A percentile compares a stretch with the other conserved stretches of the same genome.
Evolutionary conservation across 2,329 filamentous ascomycete species (phyloP).

Genomic region (Penicillium sp.): DNA sequence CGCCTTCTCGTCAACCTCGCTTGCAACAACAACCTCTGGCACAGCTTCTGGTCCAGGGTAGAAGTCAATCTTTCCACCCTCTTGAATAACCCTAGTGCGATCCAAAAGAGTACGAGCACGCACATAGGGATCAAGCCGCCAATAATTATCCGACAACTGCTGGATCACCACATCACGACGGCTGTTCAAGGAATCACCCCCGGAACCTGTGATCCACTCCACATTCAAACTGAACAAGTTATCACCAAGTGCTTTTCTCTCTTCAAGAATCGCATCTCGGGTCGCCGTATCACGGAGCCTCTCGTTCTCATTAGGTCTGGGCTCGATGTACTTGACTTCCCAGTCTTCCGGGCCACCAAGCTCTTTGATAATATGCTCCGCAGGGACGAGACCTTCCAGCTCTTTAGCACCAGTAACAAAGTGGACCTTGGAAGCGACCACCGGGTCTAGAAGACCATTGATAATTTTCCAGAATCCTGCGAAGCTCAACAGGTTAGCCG

Average conservation of each 20-base stretch:
- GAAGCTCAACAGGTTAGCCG: not conserved
- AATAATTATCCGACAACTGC: conserved; percentile 13
- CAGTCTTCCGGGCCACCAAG: conserved; percentile 14
- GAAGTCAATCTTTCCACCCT: conserved; percentile 14
- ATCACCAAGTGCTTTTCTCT: conserved; percentile 10
- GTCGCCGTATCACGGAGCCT: conserved; percentile 6
- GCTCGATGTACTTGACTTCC: conserved; percentile 15
- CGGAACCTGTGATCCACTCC: conserved; percentile 5
- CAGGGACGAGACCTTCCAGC: conserved; percentile 12
- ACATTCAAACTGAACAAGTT: conserved; percentile 12
- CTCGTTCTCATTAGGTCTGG: conserved; percentile 9
- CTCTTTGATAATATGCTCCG: conserved; percentile 15
- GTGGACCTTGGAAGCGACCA: conserved; percentile 13
- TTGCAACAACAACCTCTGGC: not conserved
- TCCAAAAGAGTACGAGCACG: conserved; percentile 12
- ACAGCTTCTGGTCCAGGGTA: conserved; percentile 8
- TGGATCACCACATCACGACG: conserved; percentile 8
- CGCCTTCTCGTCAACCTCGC: not conserved
- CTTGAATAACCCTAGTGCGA: conserved; percentile 18
- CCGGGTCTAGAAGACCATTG: conserved; percentile 11
- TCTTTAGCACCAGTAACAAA: conserved; percentile 14
- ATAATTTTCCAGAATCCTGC: conserved; percentile 21
- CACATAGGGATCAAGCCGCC: conserved; percentile 17
- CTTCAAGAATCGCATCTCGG: conserved; percentile 1
- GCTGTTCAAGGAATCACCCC: not conserved